A percentile compares a stretch with the other conserved stretches of the same genome.
Evolutionary conservation across 306 rosid species (phyloP).

Genomic region (Prunus davidiana): DNA sequence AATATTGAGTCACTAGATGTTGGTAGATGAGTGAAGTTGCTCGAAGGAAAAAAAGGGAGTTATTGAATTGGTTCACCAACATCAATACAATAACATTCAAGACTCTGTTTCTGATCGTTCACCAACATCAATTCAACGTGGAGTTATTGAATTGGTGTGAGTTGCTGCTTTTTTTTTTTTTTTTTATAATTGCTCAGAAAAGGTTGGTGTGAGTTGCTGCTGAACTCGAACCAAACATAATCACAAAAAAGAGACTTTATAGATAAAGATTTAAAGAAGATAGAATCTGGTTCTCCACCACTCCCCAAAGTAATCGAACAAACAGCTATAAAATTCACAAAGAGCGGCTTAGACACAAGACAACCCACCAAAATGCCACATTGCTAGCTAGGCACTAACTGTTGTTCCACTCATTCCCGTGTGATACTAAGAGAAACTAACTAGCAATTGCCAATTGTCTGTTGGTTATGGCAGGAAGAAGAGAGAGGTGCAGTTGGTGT

Average conservation of each 20-base stretch:
- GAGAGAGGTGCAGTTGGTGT: slow-evolving; percentile 36
- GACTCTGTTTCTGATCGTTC: too few relatives aligned
- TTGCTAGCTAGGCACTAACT: not conserved
- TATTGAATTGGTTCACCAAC: too few relatives aligned
- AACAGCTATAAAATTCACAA: not conserved
- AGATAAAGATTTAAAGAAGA: not conserved
- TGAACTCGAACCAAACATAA: not conserved
- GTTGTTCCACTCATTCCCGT: not conserved
- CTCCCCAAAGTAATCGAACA: not conserved
- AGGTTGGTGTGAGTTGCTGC: not conserved
- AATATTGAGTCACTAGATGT: too few relatives aligned
- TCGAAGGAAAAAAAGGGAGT: too few relatives aligned
- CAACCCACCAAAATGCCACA: not conserved
- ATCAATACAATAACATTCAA: too few relatives aligned
- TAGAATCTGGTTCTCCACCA: slow-evolving; percentile 13
- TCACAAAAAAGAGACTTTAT: not conserved
- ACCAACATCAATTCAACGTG: too few relatives aligned
- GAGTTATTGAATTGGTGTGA: too few relatives aligned
- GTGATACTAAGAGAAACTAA: not conserved
- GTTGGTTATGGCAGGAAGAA: slow-evolving; percentile 16
- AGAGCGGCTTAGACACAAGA: not conserved
- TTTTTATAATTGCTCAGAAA: too few relatives aligned
- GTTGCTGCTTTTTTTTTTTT: too few relatives aligned
- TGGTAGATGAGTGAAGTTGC: too few relatives aligned
- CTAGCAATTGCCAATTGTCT: not conserved